These are phyloP conservation scores for Sarocladiaceae sp. DNA, from an alignment of 2,329 filamentous ascomycete genomes.

Conservation along the genomic window DNA sequence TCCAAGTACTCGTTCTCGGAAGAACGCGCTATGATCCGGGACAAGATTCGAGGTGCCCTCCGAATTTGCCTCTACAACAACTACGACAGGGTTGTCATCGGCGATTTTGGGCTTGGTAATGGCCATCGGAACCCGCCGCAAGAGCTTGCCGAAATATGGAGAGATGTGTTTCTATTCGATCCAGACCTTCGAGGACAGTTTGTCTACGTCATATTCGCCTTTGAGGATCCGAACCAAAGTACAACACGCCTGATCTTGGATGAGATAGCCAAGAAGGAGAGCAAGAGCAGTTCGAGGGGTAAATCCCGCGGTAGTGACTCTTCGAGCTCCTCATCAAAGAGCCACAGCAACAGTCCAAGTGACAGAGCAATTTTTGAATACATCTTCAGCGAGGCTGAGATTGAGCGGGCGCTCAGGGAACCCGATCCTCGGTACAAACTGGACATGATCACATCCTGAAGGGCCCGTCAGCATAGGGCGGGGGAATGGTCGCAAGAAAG, in stretches of 20 bases:
- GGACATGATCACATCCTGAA: conserved; percentile 41
- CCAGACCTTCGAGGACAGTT: conserved; percentile 57
- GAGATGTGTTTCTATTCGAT: conserved; percentile 57
- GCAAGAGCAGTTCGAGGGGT: conserved; percentile 23
- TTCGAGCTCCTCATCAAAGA: conserved; percentile 21
- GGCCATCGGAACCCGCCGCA: conserved; percentile 57
- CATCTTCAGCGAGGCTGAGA: conserved; percentile 44
- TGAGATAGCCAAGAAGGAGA: conserved; percentile 46
- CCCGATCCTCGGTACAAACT: conserved; percentile 50
- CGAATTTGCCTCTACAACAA: conserved; percentile 59
- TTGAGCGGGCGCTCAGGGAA: conserved; percentile 42
- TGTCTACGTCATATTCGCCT: conserved; percentile 56
- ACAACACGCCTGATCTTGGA: conserved; percentile 47
- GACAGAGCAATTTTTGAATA: conserved; percentile 49
- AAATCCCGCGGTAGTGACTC: conserved; percentile 26
- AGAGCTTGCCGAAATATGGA: conserved; percentile 60
- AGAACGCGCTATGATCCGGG: conserved; percentile 64
- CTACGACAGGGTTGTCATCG: conserved; percentile 53
- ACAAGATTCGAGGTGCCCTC: conserved; percentile 66
- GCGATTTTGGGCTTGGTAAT: conserved; percentile 60
- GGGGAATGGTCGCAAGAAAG: not conserved
- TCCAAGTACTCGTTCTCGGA: conserved; percentile 64
- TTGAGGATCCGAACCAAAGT: conserved; percentile 51
- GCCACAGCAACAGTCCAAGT: conserved; percentile 23
- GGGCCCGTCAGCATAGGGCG: not conserved